Evolutionary conservation across 208 protist species (phyloP).

Genomic region (Crithidia acanthocephali): DNA sequence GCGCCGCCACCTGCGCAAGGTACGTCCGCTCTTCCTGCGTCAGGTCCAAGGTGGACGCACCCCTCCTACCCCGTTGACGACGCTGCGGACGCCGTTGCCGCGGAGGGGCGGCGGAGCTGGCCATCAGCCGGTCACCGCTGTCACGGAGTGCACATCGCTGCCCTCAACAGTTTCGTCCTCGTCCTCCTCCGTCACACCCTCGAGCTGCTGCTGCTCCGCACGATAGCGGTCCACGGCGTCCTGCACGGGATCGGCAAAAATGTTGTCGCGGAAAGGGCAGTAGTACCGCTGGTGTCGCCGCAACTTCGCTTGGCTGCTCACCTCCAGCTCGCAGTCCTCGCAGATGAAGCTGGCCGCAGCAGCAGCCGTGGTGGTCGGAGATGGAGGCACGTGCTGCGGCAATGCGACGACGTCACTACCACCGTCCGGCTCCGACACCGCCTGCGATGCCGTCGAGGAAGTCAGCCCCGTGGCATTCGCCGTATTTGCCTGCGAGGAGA

Average conservation of each 20-base stretch:
- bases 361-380: neutral
- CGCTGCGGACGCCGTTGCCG: neutral
- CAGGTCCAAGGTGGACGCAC: too few species aligned
- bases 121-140: neutral
- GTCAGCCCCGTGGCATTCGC: neutral
- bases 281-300: slow-evolving; percentile 70
- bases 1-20: slow-evolving; percentile 19
- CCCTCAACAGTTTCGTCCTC: slow-evolving; percentile 12
- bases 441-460: neutral
- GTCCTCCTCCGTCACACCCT: neutral
- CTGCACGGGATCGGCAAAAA: slow-evolving; percentile 53
- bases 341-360: slow-evolving; percentile 33
- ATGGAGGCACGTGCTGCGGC: neutral
- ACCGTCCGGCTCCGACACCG: neutral
- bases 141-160: slow-evolving; percentile 11
- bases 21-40: slow-evolving; percentile 30
- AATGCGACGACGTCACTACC: neutral
- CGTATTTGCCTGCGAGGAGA: neutral
- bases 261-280: slow-evolving; percentile 83
- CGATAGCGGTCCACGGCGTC: slow-evolving; percentile 30
- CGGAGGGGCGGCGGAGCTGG: too few species aligned
- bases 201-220: slow-evolving; percentile 16
- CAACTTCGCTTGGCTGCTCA: slow-evolving; percentile 60
- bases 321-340: slow-evolving; percentile 75
- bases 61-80: too few species aligned